Conservation (phyloP, 1,284 basidiomycete genomes). For the Singerocomus inundabilis region DNA sequence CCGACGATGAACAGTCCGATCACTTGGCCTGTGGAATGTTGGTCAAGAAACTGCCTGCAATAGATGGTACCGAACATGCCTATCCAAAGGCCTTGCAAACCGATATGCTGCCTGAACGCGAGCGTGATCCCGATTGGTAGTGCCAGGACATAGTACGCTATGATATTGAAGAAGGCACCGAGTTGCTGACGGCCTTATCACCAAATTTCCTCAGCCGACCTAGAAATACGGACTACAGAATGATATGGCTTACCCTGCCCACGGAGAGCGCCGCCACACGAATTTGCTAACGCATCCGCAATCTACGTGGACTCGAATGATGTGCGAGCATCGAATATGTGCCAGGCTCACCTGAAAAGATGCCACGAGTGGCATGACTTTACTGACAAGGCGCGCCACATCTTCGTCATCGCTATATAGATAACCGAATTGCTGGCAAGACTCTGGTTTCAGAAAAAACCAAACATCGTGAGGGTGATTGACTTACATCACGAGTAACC, state of each 20-base stretch:
- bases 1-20: slow-evolving; percentile 72
- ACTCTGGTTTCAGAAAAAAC: slow-evolving; percentile 1
- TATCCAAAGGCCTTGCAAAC: slow-evolving; percentile 70
- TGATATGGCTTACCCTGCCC: slow-evolving; percentile 50
- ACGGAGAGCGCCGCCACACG: slow-evolving; percentile 69
- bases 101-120: slow-evolving; percentile 55
- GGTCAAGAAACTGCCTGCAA: background rate
- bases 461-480: background rate
- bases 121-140: slow-evolving; percentile 69
- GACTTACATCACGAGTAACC: slow-evolving; percentile 51
- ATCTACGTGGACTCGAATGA: slow-evolving; percentile 34
- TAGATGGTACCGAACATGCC: slow-evolving; percentile 34
- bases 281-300: slow-evolving; percentile 71
- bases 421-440: slow-evolving; percentile 51
- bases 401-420: slow-evolving; percentile 66
- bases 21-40: slow-evolving; percentile 56
- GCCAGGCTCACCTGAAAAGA: slow-evolving; percentile 61
- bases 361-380: slow-evolving; percentile 77
- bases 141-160: slow-evolving; percentile 76
- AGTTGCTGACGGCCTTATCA: slow-evolving; percentile 65
- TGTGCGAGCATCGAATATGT: background rate
- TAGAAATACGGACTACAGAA: background rate
- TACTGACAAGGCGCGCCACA: slow-evolving; percentile 61
- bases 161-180: slow-evolving; percentile 69
- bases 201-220: slow-evolving; percentile 3